These are phyloP conservation scores for Pezicula rhizophila DNA, from an alignment of 2,329 filamentous ascomycete species.

Conservation along the genomic window DNA sequence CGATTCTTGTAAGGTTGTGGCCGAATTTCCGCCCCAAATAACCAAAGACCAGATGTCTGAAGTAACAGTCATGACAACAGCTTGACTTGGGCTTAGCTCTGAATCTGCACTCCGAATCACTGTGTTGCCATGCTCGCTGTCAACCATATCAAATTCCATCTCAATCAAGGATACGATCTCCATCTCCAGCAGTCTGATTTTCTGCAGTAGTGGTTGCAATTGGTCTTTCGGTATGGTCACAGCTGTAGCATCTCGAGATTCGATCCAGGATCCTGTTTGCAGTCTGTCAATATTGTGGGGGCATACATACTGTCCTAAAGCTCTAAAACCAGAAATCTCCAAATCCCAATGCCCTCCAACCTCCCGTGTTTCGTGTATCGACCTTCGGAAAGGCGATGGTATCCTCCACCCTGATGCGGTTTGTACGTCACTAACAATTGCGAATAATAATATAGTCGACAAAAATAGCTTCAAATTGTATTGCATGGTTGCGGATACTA, in stretches of 20 bases:
- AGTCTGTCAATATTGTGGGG: slow-evolving; percentile 5
- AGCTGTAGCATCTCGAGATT: not conserved
- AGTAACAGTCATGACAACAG: not conserved
- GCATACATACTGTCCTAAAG: slow-evolving; percentile 13
- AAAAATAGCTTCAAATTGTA: slow-evolving; percentile 4
- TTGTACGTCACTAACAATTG: too few relatives aligned
- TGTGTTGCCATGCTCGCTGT: not conserved
- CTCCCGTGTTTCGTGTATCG: not conserved
- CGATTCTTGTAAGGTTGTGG: not conserved
- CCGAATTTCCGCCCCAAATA: not conserved
- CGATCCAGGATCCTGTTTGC: slow-evolving; percentile 4
- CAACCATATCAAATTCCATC: not conserved
- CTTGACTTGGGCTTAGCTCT: not conserved
- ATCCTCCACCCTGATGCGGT: slow-evolving; percentile 1
- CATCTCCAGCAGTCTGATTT: slow-evolving; percentile 3
- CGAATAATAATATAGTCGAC: not conserved
- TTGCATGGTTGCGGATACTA: slow-evolving; percentile 1
- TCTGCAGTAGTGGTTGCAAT: slow-evolving; percentile 1
- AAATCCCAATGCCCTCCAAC: not conserved
- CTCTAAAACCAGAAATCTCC: slow-evolving; percentile 1
- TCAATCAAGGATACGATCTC: slow-evolving; percentile 1
- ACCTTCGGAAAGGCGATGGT: not conserved
- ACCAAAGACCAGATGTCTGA: not conserved
- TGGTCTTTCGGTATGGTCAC: slow-evolving; percentile 6
- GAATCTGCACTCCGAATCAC: not conserved